phyloP scores from a whole-genome alignment of 2,329 filamentous ascomycete genomes.

The Fusarium praegraminearum region DNA sequence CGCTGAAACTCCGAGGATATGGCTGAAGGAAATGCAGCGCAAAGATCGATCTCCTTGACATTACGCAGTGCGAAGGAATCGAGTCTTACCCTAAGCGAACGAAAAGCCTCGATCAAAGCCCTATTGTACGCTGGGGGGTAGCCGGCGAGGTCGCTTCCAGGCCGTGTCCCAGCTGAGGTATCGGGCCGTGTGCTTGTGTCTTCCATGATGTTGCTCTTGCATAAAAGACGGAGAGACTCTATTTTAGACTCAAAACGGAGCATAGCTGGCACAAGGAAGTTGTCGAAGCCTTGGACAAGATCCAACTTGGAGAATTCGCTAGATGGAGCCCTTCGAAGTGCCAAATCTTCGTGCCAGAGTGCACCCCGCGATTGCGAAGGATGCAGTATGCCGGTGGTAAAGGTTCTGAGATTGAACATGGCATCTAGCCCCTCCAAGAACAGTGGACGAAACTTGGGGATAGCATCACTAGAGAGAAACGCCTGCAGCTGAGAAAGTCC shows the following conservation, averaged over 20 bases:
- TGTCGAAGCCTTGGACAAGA: not conserved
- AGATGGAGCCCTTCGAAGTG: not conserved
- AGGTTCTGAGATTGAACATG: not conserved
- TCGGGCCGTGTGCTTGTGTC: too few species aligned
- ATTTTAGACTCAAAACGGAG: not conserved
- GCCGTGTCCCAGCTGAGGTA: not conserved
- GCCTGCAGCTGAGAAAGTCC: not conserved
- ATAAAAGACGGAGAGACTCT: not conserved
- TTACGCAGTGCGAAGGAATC: not conserved
- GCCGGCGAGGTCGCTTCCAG: not conserved
- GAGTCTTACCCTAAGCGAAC: not conserved
- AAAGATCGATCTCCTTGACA: not conserved
- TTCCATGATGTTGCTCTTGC: not conserved
- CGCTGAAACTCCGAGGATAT: not conserved
- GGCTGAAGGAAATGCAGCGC: not conserved
- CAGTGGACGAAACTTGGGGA: not conserved
- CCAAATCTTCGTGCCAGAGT: not conserved
- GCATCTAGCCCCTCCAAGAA: not conserved
- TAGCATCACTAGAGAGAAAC: not conserved
- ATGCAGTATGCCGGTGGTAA: not conserved
- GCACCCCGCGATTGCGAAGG: not conserved
- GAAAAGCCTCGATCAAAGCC: not conserved
- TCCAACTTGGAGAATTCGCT: not conserved
- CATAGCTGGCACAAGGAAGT: not conserved
- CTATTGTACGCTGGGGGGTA: not conserved